Percentiles rank a stretch among this genome's conserved stretches.
Evolutionary conservation across 768 basidiomycete genomes (phyloP).

Genomic region (Lanmaoa rubissima): DNA sequence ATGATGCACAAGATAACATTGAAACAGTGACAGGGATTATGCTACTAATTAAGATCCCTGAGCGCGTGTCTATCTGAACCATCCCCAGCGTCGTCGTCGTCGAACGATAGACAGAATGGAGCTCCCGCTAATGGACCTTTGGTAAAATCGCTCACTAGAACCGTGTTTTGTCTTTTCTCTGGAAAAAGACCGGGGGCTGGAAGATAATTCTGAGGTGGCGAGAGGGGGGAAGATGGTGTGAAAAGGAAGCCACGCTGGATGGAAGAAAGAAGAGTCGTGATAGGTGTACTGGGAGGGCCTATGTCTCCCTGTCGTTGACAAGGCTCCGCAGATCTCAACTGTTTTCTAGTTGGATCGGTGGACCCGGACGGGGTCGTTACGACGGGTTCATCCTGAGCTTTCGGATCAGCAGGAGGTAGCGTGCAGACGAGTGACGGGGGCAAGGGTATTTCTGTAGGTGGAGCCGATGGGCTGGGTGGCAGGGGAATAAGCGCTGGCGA

Average conservation of each 20-base stretch:
- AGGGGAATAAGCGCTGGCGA: constrained; percentile 18
- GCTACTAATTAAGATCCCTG: constrained; percentile 23
- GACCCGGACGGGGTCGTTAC: not conserved
- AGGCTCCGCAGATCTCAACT: not conserved
- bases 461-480: constrained; percentile 22
- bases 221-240: constrained; percentile 60
- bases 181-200: not conserved
- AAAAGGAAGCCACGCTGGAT: constrained; percentile 70
- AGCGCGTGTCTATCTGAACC: constrained; percentile 25
- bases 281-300: constrained; percentile 50
- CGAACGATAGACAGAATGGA: constrained; percentile 11
- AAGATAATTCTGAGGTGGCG: constrained; percentile 51
- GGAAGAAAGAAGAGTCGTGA: constrained; percentile 57
- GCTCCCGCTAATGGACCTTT: not conserved
- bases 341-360: not conserved
- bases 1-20: constrained; percentile 6
- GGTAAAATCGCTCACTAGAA: not conserved
- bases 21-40: not conserved
- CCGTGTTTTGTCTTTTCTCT: constrained; percentile 8
- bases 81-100: constrained; percentile 8
- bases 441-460: constrained; percentile 20
- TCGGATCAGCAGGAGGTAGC: not conserved
- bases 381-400: constrained; percentile 4
- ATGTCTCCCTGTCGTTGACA: constrained; percentile 2
- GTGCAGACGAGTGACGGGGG: constrained; percentile 18